Evolutionary conservation across 768 basidiomycete species (phyloP).

Genomic region (Pholiota microspora): DNA sequence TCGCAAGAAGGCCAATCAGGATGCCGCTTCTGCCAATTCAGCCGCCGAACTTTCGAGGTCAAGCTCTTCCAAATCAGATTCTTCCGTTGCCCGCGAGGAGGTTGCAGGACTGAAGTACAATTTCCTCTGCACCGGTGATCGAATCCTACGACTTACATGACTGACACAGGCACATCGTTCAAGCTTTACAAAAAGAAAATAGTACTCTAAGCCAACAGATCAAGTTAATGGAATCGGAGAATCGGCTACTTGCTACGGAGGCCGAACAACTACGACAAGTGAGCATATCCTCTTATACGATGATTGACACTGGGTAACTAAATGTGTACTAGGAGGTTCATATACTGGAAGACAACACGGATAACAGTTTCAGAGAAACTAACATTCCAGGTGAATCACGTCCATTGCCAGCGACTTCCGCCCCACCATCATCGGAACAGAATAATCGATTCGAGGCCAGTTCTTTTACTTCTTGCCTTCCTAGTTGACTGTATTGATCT

Average conservation of each 20-base stretch:
- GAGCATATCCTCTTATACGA: not conserved
- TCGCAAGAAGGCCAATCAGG: slow-evolving; percentile 61
- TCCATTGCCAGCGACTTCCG: slow-evolving; percentile 29
- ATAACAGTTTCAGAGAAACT: slow-evolving; percentile 58
- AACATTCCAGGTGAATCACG: slow-evolving; percentile 26
- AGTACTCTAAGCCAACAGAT: slow-evolving; percentile 56
- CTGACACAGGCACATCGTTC: slow-evolving; percentile 70
- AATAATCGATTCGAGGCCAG: slow-evolving; percentile 53
- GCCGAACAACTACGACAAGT: slow-evolving; percentile 76
- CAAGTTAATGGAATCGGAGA: slow-evolving; percentile 76
- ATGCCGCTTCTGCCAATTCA: slow-evolving; percentile 45
- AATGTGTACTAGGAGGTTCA: slow-evolving; percentile 60
- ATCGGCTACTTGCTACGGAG: slow-evolving; percentile 64
- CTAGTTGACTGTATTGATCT: not conserved
- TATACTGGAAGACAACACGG: slow-evolving; percentile 73
- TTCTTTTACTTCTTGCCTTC: not conserved
- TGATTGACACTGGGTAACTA: not conserved
- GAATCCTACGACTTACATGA: not conserved
- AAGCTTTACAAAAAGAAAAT: slow-evolving; percentile 85
- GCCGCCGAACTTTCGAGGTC: slow-evolving; percentile 20
- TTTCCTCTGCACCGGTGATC: not conserved
- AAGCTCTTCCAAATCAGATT: slow-evolving; percentile 51
- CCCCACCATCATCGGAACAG: slow-evolving; percentile 45
- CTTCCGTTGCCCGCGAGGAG: slow-evolving; percentile 54
- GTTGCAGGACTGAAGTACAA: slow-evolving; percentile 80